A percentile compares a stretch with the other conserved stretches of the same genome.
Evolutionary conservation across 192 early-diverging fungal genomes (phyloP).

Genomic region (Coemansia furcata): DNA sequence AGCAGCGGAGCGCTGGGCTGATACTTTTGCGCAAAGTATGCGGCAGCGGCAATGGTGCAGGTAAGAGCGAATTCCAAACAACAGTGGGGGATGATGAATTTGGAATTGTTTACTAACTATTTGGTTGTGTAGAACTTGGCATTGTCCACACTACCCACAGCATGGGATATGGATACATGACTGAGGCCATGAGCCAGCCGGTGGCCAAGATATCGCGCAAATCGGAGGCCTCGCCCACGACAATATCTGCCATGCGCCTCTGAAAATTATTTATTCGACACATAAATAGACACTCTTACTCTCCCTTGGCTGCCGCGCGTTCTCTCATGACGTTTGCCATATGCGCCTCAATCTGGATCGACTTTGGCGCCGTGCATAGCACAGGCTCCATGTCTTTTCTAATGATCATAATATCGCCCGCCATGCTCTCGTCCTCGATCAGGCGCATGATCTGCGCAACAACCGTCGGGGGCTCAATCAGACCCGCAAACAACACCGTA

Average conservation of each 20-base stretch:
- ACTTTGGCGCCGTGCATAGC: slow-evolving; percentile 14
- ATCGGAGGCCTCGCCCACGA: background rate
- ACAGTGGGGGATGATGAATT: too few species aligned
- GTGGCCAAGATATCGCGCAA: slow-evolving; percentile 33
- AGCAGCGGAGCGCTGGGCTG: slow-evolving; percentile 16
- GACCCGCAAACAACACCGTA: slow-evolving; percentile 5
- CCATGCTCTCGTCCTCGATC: slow-evolving; percentile 52
- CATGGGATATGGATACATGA: slow-evolving; percentile 60
- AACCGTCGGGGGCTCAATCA: slow-evolving; percentile 37
- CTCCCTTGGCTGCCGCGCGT: background rate
- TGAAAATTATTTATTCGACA: background rate
- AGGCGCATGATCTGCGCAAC: slow-evolving; percentile 54
- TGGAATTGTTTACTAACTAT: background rate
- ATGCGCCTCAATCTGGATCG: background rate
- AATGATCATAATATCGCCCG: slow-evolving; percentile 44
- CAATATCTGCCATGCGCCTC: slow-evolving; percentile 17
- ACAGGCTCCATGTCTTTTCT: background rate
- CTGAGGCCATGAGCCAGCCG: slow-evolving; percentile 18
- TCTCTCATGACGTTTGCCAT: background rate
- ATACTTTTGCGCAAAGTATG: slow-evolving; percentile 21
- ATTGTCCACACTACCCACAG: slow-evolving; percentile 71
- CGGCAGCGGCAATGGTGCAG: slow-evolving; percentile 11
- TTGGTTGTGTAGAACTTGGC: slow-evolving; percentile 57
- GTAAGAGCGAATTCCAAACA: background rate
- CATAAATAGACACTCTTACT: background rate